These are phyloP conservation scores for Allium sativum DNA, from an alignment of 106 monocot genomes.

Conservation along the genomic window DNA sequence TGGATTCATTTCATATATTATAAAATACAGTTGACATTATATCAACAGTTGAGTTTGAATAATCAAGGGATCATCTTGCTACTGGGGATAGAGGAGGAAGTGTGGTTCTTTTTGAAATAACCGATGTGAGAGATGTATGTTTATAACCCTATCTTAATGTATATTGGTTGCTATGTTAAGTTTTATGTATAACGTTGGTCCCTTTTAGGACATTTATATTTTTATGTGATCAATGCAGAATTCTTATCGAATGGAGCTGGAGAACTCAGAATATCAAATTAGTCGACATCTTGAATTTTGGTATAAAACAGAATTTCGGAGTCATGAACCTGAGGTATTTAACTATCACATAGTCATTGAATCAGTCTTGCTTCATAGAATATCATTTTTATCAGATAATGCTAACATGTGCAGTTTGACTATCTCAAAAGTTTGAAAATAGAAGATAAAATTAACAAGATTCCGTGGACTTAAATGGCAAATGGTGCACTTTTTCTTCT, in stretches of 20 bases:
- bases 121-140: slow-evolving; percentile 47
- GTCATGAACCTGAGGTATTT: slow-evolving; percentile 80
- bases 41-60: slow-evolving; percentile 79
- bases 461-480: slow-evolving; percentile 57
- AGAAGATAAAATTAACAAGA: slow-evolving; percentile 86
- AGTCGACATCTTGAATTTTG: slow-evolving; percentile 61
- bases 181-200: not conserved
- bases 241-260: slow-evolving; percentile 41
- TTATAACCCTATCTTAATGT: not conserved
- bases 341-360: not conserved
- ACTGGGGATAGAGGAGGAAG: slow-evolving; percentile 81
- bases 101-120: slow-evolving; percentile 74
- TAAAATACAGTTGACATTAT: slow-evolving; percentile 63
- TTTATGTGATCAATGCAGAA: slow-evolving; percentile 18
- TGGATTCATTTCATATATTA: not conserved
- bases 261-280: slow-evolving; percentile 42
- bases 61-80: slow-evolving; percentile 70
- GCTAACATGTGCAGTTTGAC: slow-evolving; percentile 41
- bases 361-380: not conserved
- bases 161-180: slow-evolving; percentile 2
- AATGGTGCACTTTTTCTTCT: slow-evolving; percentile 65
- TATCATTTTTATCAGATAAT: not conserved
- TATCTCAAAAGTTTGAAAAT: slow-evolving; percentile 89
- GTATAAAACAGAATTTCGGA: slow-evolving; percentile 78
- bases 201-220: not conserved